Conservation (phyloP, 1,139 yeast species). For the Pichia sp. region DNA sequence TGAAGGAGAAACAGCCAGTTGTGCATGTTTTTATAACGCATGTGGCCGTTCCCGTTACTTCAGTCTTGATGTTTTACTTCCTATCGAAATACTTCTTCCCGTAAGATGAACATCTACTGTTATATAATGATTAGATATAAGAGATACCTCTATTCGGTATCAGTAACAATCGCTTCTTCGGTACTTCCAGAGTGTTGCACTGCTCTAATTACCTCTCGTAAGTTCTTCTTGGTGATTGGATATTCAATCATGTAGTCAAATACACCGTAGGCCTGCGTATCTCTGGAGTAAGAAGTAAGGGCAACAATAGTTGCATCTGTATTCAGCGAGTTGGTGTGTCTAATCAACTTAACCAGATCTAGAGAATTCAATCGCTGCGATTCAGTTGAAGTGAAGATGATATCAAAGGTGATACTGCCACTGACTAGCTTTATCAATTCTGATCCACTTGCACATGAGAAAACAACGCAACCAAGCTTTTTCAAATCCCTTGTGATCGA, state of each 20-base stretch:
- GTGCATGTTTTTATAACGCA: constrained; percentile 1
- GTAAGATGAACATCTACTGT: not conserved
- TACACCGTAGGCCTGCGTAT: constrained; percentile 49
- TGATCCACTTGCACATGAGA: constrained; percentile 72
- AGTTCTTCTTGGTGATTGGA: constrained; percentile 50
- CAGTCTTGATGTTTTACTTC: not conserved
- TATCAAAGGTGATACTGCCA: constrained; percentile 76
- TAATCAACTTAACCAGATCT: constrained; percentile 66
- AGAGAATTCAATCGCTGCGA: constrained; percentile 60
- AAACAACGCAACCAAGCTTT: constrained; percentile 73
- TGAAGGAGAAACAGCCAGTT: not conserved
- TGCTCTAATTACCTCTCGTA: constrained; percentile 23
- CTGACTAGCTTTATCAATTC: constrained; percentile 78
- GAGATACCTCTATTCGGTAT: constrained; percentile 19
- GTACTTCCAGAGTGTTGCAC: constrained; percentile 9
- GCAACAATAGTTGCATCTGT: constrained; percentile 74
- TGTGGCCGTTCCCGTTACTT: constrained; percentile 1
- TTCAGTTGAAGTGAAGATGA: constrained; percentile 71
- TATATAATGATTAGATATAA: constrained; percentile 1
- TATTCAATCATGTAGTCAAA: constrained; percentile 73
- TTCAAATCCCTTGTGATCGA: constrained; percentile 60
- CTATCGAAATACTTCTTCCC: not conserved
- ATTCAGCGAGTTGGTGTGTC: constrained; percentile 70
- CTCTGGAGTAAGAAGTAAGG: constrained; percentile 64
- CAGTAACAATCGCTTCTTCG: constrained; percentile 27